A percentile compares a stretch with the other conserved stretches of the same genome.
Evolutionary conservation across 2,329 filamentous ascomycete species (phyloP).

Genomic region (Zymoseptoria brevis): DNA sequence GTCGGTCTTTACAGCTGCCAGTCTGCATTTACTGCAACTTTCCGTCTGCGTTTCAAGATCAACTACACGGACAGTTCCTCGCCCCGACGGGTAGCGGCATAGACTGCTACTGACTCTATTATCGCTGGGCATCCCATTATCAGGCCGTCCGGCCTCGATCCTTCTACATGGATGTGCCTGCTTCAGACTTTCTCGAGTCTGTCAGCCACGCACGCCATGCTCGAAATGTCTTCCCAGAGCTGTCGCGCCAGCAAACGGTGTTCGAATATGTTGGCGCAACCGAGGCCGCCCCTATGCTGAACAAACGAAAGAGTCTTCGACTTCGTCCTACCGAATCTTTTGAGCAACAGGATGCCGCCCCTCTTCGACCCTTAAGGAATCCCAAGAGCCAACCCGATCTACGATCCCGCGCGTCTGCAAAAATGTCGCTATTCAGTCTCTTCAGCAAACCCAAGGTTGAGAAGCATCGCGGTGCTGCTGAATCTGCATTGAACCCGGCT

Average conservation of each 20-base stretch:
- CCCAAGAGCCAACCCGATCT: conserved; percentile 7
- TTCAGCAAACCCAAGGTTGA: conserved; percentile 45
- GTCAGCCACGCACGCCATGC: conserved; percentile 7
- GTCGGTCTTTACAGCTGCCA: neutral
- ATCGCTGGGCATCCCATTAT: neutral
- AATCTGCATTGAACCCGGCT: conserved; percentile 30
- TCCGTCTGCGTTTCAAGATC: neutral
- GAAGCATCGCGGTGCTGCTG: conserved; percentile 39
- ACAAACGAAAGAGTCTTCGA: conserved; percentile 15
- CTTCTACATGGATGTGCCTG: conserved; percentile 16
- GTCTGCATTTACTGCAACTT: neutral
- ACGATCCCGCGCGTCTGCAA: conserved; percentile 20
- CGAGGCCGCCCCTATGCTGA: conserved; percentile 4
- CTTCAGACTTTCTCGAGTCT: conserved; percentile 6
- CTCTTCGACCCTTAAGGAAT: conserved; percentile 13
- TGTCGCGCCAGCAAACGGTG: conserved; percentile 13
- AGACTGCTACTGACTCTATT: neutral
- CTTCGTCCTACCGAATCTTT: conserved; percentile 11
- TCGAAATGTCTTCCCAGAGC: conserved; percentile 10
- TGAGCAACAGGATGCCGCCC: conserved; percentile 16
- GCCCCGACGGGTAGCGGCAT: neutral
- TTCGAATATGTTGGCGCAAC: conserved; percentile 6
- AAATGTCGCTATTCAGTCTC: conserved; percentile 43
- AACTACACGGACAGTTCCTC: neutral
- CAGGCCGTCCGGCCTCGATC: neutral